Evolutionary conservation across 2,329 filamentous ascomycete species (phyloP), one percentile per base, ranked within the genome.

Genomic region (Xylaria sp.): DNA sequence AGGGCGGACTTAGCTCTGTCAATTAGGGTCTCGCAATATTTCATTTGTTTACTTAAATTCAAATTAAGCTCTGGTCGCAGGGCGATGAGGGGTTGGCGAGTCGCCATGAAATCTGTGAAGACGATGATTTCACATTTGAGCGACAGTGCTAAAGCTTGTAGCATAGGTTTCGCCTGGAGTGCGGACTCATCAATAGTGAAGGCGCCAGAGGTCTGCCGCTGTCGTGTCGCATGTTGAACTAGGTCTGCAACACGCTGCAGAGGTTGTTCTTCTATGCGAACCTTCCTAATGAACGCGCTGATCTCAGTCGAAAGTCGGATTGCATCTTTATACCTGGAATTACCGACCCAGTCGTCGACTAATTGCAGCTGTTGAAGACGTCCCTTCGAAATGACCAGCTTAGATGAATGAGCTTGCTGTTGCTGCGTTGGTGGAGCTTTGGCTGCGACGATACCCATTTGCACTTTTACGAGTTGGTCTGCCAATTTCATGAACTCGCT

Each of bases 41-140:
- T 60, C 9, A 82, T 78, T 50, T 81, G 80, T 13, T 61, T 29
- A 9, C 69, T 63, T 10, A 80, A 70, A 29, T 81, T 75, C 1
- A 79, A n/a, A 1, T 69, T 66, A 13, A 77, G 58, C 2, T 73
- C 55, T 4, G 65, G 44, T 51, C 67, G 61, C 5, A 9, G 3
- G 13, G 21, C 12, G 3, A 59, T 40, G 12, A 63, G 62, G 1
- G 44, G 69, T 59, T 68, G 70, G 25, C 70, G 69, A 40, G 73
- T 53, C 23, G 42, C 48, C 68, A 71, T 59, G 47, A 80, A 79
- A 69, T 87, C 85, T 0, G 78, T 75, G 0, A 89, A 66, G 9
- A 88, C 77, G 2, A 79, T 63, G 0, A 85, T 74, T 47, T 89
- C 84, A 66, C 85, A 85, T 9, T 83, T 82, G 2, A 89, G 71